Conservation (phyloP, 345 rosid genomes). For the Dipteronia sinensis region DNA sequence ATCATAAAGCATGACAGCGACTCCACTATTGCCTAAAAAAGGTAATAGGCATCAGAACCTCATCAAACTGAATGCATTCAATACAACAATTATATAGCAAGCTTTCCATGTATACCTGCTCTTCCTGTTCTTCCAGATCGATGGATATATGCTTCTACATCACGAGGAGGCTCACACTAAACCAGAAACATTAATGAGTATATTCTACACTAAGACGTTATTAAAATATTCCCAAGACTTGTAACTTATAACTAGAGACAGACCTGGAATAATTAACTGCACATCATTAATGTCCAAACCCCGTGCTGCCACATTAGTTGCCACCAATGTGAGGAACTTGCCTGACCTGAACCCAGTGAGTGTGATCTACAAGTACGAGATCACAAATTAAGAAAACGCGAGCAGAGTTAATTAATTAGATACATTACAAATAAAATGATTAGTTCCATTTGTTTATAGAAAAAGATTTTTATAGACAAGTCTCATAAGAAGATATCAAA, state of each 20-base stretch:
- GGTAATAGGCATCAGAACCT: conserved; percentile 15
- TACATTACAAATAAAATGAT: background rate
- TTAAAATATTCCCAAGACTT: background rate
- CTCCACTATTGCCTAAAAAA: conserved; percentile 76
- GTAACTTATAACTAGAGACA: conserved; percentile 11
- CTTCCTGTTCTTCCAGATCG: conserved; percentile 99
- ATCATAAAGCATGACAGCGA: conserved; percentile 95
- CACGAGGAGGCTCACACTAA: conserved; percentile 98
- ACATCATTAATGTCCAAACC: conserved; percentile 96
- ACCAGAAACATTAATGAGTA: conserved; percentile 18
- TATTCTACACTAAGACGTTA: background rate
- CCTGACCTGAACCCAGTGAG: conserved; percentile 91
- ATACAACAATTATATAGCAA: background rate
- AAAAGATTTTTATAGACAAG: background rate
- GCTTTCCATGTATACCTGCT: conserved; percentile 59
- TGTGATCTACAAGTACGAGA: conserved; percentile 58
- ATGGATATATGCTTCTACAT: conserved; percentile 94
- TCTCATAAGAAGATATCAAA: background rate
- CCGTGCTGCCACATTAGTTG: conserved; percentile 97
- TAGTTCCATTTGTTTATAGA: background rate
- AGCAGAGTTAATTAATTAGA: background rate
- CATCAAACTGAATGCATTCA: conserved; percentile 11
- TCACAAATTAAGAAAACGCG: conserved; percentile 3
- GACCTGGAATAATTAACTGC: conserved; percentile 96
- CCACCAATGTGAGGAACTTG: conserved; percentile 85